Evolutionary conservation across 768 basidiomycete species (phyloP).

Genomic region (Trametes cubensis): DNA sequence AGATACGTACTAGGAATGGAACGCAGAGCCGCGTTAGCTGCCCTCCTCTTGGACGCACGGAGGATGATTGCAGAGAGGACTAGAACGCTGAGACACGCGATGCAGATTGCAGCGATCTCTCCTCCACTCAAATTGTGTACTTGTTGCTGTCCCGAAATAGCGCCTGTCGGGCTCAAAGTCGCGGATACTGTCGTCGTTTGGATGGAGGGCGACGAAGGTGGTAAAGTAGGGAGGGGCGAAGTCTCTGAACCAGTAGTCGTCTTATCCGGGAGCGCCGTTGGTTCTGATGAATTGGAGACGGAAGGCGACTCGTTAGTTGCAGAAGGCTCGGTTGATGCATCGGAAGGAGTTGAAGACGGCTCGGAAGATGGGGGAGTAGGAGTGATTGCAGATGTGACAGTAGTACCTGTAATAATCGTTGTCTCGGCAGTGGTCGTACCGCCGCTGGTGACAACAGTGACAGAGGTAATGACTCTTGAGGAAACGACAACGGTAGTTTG

Average conservation of each 20-base stretch:
- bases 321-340: background rate
- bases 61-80: conserved; percentile 1
- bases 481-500: conserved; percentile 5
- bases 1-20: background rate
- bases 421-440: background rate
- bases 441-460: conserved; percentile 2
- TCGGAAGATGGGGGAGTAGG: background rate
- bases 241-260: background rate
- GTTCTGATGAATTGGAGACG: background rate
- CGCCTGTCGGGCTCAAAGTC: background rate
- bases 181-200: background rate
- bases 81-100: background rate
- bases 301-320: too few species aligned
- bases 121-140: conserved; percentile 4
- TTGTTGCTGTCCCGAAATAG: background rate
- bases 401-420: conserved; percentile 4
- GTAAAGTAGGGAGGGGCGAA: background rate
- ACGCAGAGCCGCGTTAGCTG: background rate
- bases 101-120: conserved; percentile 9
- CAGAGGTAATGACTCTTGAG: conserved; percentile 4
- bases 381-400: background rate
- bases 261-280: background rate
- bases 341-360: background rate
- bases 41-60: conserved; percentile 1
- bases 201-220: background rate